Evolutionary conservation across 2,329 filamentous ascomycete species (phyloP), one percentile per base, ranked within the genome.

Genomic region (Trichophyton simii): DNA sequence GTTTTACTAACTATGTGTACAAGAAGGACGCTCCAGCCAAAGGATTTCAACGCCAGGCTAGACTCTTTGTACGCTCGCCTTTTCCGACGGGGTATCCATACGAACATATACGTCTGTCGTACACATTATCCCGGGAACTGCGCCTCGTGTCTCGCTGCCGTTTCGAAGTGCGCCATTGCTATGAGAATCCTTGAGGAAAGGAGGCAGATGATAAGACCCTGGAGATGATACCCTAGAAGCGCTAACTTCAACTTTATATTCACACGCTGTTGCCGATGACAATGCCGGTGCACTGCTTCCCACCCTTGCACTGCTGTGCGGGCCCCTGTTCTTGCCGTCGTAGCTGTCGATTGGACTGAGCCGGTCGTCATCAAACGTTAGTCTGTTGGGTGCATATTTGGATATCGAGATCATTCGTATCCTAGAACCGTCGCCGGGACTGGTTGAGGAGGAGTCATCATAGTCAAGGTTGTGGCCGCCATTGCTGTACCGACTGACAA

Each of bases 41-140:
- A 55, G 20, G 2, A 31, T 31, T 31, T 31, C 8, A 36, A 18
- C 7, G 1, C 52, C 13, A n/a, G 15, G 31, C n/a, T 31, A 52
- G 46, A 6, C 52, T 36, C 15, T 18, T 8, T 36, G 13, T 18
- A 20, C n/a, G 22, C 52, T 55, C 28, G n/a, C 28, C 34, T 55
- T 34, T 18, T 36, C 31, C 4, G 52, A 55, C 15, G 55, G 55
- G 41, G 18, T 48, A 9, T 62, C 63, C 60, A 62, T 63, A 3
- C 62, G 52, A 25, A 65, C 62, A 61, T 63, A 66, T 7, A 66
- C 61, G 36, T 66, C 65, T n/a, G 64, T 66, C 25, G 58, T 66
- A 52, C 63, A 62, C 55, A 65, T 61, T n/a, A 66, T 66, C 38
- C 60, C 63, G 11, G 63, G 57, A 22, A 13, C 25, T 58, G 13